phyloP scores from a whole-genome alignment of 768 basidiomycete species.

The Rhizopogon roseolus region DNA sequence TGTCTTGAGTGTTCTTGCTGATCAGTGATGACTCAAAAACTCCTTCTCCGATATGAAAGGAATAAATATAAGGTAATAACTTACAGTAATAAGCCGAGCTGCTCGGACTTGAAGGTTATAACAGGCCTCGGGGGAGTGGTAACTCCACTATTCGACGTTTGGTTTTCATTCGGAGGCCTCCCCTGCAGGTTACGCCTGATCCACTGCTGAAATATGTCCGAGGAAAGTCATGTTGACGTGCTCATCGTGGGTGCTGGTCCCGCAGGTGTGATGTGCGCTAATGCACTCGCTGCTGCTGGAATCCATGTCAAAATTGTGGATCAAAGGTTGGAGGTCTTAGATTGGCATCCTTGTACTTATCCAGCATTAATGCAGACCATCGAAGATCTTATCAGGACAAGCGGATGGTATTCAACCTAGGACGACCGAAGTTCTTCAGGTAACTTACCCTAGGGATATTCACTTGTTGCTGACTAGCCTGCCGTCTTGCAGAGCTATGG shows the following conservation, averaged over 20 bases:
- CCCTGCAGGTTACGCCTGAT: too few species aligned
- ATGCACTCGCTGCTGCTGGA: conserved; percentile 43
- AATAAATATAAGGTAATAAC: too few species aligned
- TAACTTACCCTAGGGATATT: conserved; percentile 4
- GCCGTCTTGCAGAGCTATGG: conserved; percentile 59
- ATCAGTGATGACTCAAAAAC: too few species aligned
- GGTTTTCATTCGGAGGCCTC: too few species aligned
- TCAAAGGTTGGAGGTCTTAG: conserved; percentile 29
- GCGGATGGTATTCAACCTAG: conserved; percentile 54
- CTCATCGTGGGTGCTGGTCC: conserved; percentile 48
- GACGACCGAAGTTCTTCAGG: conserved; percentile 51
- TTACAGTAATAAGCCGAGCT: too few species aligned
- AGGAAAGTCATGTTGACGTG: conserved; percentile 35
- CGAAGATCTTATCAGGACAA: conserved; percentile 40
- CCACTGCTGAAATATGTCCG: conserved; percentile 8
- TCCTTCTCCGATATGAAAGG: too few species aligned
- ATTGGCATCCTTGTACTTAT: not conserved
- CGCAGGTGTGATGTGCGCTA: conserved; percentile 64
- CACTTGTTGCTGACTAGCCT: too few species aligned
- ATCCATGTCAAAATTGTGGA: conserved; percentile 43
- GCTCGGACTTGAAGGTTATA: too few species aligned
- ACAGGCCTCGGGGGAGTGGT: too few species aligned
- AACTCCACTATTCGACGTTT: too few species aligned
- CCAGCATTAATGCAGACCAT: conserved; percentile 25
- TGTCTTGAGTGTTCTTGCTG: too few species aligned